phyloP scores from a whole-genome alignment of 2,329 filamentous ascomycete species.

The Fusarium verticillioides region DNA sequence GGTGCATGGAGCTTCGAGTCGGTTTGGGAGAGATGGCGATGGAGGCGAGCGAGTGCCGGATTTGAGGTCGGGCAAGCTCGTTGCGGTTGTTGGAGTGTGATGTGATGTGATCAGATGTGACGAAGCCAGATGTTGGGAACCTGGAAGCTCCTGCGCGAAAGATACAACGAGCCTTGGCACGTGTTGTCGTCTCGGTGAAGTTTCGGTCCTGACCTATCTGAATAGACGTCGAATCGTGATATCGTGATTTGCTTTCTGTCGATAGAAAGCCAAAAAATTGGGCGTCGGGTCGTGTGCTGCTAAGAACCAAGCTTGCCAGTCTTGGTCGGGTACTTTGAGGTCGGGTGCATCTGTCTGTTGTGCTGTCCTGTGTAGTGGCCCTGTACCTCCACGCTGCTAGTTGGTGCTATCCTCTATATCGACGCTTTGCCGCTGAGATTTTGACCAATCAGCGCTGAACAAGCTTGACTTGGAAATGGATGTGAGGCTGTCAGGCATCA shows the following conservation, averaged over 20 bases:
- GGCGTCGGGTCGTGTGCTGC: slow-evolving; percentile 22
- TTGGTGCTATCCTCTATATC: slow-evolving; percentile 29
- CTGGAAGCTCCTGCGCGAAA: slow-evolving; percentile 25
- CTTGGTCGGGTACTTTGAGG: slow-evolving; percentile 22
- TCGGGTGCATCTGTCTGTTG: slow-evolving; percentile 27
- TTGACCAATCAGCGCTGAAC: slow-evolving; percentile 43
- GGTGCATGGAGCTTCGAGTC: slow-evolving; percentile 52
- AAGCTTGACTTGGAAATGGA: background rate
- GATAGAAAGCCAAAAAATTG: slow-evolving; percentile 11
- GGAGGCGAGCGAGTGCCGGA: slow-evolving; percentile 34
- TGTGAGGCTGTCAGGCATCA: slow-evolving; percentile 47
- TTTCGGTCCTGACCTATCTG: background rate
- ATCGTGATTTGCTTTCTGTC: background rate
- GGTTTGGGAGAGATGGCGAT: slow-evolving; percentile 31
- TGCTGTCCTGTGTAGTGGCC: slow-evolving; percentile 35
- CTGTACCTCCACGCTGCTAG: slow-evolving; percentile 33
- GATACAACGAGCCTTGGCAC: slow-evolving; percentile 25
- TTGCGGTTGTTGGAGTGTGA: slow-evolving; percentile 18
- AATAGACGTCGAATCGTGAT: slow-evolving; percentile 7
- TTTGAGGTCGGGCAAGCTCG: slow-evolving; percentile 38
- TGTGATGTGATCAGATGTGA: slow-evolving; percentile 32
- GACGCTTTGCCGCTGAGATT: slow-evolving; percentile 41
- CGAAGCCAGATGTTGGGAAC: slow-evolving; percentile 7
- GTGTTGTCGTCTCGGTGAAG: slow-evolving; percentile 15
- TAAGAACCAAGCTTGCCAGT: slow-evolving; percentile 35